A percentile compares a stretch with the other conserved stretches of the same genome.
Evolutionary conservation across 179 eudicot species (phyloP).

Genomic region (Drosera spatulata): DNA sequence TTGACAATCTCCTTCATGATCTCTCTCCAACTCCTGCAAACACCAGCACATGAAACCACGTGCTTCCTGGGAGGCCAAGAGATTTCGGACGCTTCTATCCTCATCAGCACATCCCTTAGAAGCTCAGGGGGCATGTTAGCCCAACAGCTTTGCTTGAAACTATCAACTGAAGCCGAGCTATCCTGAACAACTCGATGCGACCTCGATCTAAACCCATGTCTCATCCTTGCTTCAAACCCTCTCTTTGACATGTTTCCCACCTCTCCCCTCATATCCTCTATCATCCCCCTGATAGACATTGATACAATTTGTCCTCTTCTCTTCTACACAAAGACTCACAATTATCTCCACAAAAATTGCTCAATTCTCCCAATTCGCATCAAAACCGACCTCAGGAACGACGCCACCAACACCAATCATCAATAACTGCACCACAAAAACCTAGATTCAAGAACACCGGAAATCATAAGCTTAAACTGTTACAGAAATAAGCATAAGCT

Average conservation of each 20-base stretch:
- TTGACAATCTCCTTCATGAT: slow-evolving; percentile 72
- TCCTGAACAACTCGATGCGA: slow-evolving; percentile 61
- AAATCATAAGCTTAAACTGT: too few species aligned
- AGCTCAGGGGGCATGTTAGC: slow-evolving; percentile 87
- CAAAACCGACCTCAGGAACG: too few species aligned
- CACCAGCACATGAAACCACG: slow-evolving; percentile 84
- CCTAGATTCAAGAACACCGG: too few species aligned
- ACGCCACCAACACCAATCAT: too few species aligned
- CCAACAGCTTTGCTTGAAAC: slow-evolving; percentile 70
- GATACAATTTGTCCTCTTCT: too few species aligned
- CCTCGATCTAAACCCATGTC: slow-evolving; percentile 59
- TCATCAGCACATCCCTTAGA: slow-evolving; percentile 68
- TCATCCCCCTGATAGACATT: slow-evolving; percentile 64
- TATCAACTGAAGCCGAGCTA: slow-evolving; percentile 31
- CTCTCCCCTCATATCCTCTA: slow-evolving; percentile 75
- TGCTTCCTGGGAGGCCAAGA: slow-evolving; percentile 56
- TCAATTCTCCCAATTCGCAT: too few species aligned
- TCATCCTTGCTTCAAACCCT: slow-evolving; percentile 37
- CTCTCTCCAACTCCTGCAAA: slow-evolving; percentile 86
- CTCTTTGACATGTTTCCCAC: slow-evolving; percentile 60
- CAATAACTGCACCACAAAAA: too few species aligned
- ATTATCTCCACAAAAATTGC: too few species aligned
- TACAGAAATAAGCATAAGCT: too few species aligned
- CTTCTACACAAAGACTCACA: too few species aligned
- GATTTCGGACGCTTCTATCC: slow-evolving; percentile 64